Percentiles rank a stretch among this genome's conserved stretches.
These are phyloP conservation scores for Talaromyces adpressus DNA, from an alignment of 495 filamentous ascomycete genomes.

Conservation along the genomic window DNA sequence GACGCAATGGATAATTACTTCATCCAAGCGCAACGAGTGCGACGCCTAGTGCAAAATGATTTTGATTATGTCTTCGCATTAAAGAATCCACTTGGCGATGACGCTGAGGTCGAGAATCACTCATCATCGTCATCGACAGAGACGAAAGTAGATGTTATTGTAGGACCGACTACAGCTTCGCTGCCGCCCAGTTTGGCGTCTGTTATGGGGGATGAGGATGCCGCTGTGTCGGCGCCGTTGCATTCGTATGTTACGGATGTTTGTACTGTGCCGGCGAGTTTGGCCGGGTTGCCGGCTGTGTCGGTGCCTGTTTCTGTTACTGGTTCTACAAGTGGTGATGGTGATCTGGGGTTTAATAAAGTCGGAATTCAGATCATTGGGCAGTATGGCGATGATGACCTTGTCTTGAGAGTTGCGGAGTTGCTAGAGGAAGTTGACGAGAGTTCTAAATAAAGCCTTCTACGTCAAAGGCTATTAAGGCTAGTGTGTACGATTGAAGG, in stretches of 20 bases:
- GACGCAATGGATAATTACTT: slow-evolving; percentile 95
- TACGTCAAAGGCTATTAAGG: background rate
- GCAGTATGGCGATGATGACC: slow-evolving; percentile 82
- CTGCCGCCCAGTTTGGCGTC: slow-evolving; percentile 56
- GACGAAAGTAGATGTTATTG: slow-evolving; percentile 67
- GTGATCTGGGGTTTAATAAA: slow-evolving; percentile 19
- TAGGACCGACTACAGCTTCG: slow-evolving; percentile 84
- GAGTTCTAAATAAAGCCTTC: background rate
- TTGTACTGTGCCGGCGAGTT: slow-evolving; percentile 88
- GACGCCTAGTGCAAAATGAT: slow-evolving; percentile 74
- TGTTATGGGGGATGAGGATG: slow-evolving; percentile 32
- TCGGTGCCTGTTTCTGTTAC: slow-evolving; percentile 61
- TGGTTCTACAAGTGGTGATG: slow-evolving; percentile 4
- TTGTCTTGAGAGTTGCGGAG: slow-evolving; percentile 36
- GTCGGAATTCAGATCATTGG: slow-evolving; percentile 84
- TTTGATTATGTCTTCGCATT: slow-evolving; percentile 72
- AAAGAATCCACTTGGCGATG: slow-evolving; percentile 51
- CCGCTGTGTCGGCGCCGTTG: slow-evolving; percentile 25
- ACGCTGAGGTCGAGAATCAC: slow-evolving; percentile 22
- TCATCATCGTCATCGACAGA: slow-evolving; percentile 16
- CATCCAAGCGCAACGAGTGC: slow-evolving; percentile 81
- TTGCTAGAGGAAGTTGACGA: slow-evolving; percentile 20
- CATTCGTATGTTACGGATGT: slow-evolving; percentile 85
- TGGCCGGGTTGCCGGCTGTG: slow-evolving; percentile 86
- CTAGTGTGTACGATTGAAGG: background rate